Base-by-base conservation (phyloP, 257 asterid species). In the Marsdenia floribunda region DNA sequence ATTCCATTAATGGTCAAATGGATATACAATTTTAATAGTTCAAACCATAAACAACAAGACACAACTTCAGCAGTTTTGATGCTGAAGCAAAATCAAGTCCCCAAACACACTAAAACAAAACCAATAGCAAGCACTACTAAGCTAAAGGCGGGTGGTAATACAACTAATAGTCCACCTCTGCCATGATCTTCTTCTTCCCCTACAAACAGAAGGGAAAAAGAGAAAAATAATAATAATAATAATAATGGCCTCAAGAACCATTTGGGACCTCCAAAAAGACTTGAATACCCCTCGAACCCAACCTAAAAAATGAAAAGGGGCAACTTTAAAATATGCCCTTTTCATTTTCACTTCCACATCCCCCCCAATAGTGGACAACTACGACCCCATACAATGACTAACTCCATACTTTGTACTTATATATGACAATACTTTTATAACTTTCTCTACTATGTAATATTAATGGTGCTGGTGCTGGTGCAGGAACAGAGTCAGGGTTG, bases 271-370 rank as follows among this genome's bases (percentile, higher is more conserved):
- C 80, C 1, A 6, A 72, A 80, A 71, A 76, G 22, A 70, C 16
- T 50, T 19, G 81, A 78, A 79, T 69, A 18, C 42, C 82, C 85
- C 80, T 50, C 80, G 18, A 64, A 49, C 42, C 73, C 63, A 68
- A 61, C 75, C 77, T 61, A 47, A 80, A 73, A 74, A 68, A 35
- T 65, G 37, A 42, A 44, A 53, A 72, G 75, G 81, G 86, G 74
- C 85, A 77, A 82, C 82, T 71, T 72, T 77, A 84, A 86, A 83
- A 85, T 84, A 76, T 75, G 91, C 80, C 89, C 88, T 80, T 65
- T 55, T 65, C 55, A 73, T 57, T 78, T 77, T 57, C 50, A 60
- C 46, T 40, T 44, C 49, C 49, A 44, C 10, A 44, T 44, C 49
- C 49, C 49, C 49, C 49, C 49, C 61, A 79, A 74, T 14, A 49